phyloP scores from a whole-genome alignment of 2,329 filamentous ascomycete species.

The Fusarium redolens region DNA sequence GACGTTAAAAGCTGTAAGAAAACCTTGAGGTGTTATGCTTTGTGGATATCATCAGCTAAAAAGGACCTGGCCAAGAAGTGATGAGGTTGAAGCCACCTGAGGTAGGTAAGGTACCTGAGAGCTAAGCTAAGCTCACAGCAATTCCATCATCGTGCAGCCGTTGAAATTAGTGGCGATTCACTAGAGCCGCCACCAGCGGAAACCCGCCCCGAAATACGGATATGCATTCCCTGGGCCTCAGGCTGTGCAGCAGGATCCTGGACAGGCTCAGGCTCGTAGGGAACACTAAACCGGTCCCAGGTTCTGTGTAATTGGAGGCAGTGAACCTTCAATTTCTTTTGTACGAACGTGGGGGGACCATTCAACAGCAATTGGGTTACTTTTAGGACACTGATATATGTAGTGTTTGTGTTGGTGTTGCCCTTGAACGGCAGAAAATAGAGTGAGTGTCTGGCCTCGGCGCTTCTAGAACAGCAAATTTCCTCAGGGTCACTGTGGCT shows the following conservation, averaged over 20 bases:
- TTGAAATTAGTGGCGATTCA: conserved; percentile 40
- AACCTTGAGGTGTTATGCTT: conserved; percentile 1
- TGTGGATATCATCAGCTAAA: neutral
- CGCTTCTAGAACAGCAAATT: conserved; percentile 31
- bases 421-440: conserved; percentile 12
- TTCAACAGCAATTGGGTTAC: neutral
- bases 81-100: neutral
- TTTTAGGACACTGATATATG: neutral
- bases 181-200: conserved; percentile 25
- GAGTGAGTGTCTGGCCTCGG: conserved; percentile 14
- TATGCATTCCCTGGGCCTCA: neutral
- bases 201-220: conserved; percentile 18
- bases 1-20: neutral
- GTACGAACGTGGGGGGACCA: neutral
- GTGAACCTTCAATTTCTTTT: conserved; percentile 17
- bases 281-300: conserved; percentile 15
- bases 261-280: neutral
- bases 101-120: neutral
- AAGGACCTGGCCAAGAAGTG: neutral
- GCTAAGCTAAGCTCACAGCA: conserved; percentile 4
- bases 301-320: neutral
- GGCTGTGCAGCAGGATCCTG: neutral
- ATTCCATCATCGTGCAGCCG: conserved; percentile 41
- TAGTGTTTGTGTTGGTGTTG: neutral
- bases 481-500: conserved; percentile 34